A percentile compares a stretch with the other conserved stretches of the same genome.
Evolutionary conservation across 345 rosid genomes (phyloP).

Genomic region (Erucastrum elatum): DNA sequence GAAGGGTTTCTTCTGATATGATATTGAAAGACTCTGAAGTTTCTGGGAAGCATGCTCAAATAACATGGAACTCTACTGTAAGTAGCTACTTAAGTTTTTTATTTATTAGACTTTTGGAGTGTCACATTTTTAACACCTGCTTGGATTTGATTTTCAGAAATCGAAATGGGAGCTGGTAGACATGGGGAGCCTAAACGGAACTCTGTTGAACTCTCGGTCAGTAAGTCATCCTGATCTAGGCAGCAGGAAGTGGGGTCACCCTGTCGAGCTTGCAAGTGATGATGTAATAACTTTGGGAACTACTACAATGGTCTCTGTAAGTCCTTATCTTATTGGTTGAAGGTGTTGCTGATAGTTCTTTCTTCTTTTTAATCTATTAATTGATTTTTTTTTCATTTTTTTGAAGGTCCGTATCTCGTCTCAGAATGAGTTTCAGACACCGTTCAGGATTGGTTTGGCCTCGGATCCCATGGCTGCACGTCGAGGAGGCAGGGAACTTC

Average conservation of each 20-base stretch:
- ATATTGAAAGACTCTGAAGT: slow-evolving; percentile 84
- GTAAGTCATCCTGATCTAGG: slow-evolving; percentile 65
- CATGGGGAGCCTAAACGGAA: slow-evolving; percentile 97
- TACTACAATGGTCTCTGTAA: slow-evolving; percentile 71
- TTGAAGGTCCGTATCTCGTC: slow-evolving; percentile 71
- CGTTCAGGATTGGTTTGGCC: slow-evolving; percentile 81
- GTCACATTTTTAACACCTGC: slow-evolving; percentile 8
- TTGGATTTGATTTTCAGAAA: slow-evolving; percentile 57
- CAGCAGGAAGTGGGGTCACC: slow-evolving; percentile 78
- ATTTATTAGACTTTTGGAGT: slow-evolving; percentile 21
- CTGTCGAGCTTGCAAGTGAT: slow-evolving; percentile 74
- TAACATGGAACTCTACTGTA: slow-evolving; percentile 88
- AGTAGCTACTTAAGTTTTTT: slow-evolving; percentile 27
- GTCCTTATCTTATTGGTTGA: slow-evolving; percentile 28
- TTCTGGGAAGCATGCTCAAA: slow-evolving; percentile 95
- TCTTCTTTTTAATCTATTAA: background rate
- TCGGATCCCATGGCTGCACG: slow-evolving; percentile 96
- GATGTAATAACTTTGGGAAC: slow-evolving; percentile 88
- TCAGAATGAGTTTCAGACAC: slow-evolving; percentile 52
- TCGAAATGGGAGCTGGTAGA: slow-evolving; percentile 93
- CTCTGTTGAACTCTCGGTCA: slow-evolving; percentile 73
- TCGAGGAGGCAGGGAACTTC: slow-evolving; percentile 88
- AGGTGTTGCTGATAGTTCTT: background rate
- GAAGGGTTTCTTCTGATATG: slow-evolving; percentile 80
- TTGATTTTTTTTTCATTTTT: slow-evolving; percentile 15